Evolutionary conservation across 2,329 filamentous ascomycete genomes (phyloP).

Genomic region (Pyrenophora seminiperda): DNA sequence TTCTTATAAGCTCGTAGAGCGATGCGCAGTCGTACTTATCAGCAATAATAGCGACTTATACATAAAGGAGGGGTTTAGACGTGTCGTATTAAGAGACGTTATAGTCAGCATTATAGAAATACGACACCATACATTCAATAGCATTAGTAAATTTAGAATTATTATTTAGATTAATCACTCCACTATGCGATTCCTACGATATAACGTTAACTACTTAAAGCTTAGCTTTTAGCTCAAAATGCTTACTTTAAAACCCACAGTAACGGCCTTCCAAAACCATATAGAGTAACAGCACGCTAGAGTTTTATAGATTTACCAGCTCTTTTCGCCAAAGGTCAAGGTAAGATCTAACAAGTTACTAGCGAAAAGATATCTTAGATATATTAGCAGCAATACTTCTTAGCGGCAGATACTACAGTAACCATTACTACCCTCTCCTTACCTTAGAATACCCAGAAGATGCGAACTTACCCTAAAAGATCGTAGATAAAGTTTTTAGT

Average conservation of each 20-base stretch:
- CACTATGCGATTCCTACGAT: conserved; percentile 20
- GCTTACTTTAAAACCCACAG: conserved; percentile 20
- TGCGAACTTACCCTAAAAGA: no score
- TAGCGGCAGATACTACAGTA: no score
- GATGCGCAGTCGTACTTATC: conserved; percentile 31
- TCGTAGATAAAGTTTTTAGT: no score
- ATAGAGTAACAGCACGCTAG: conserved; percentile 26
- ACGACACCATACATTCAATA: conserved; percentile 32
- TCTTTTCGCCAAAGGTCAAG: conserved; percentile 24
- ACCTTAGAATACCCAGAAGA: no score
- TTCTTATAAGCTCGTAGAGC: conserved; percentile 24
- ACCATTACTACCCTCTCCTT: no score
- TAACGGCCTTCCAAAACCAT: conserved; percentile 30
- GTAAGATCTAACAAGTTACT: conserved; percentile 24
- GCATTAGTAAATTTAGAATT: conserved; percentile 23
- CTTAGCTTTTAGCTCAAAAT: background rate
- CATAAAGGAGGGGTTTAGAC: conserved; percentile 24
- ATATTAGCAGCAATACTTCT: no score
- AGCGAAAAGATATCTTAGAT: no score
- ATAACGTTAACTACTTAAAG: conserved; percentile 5
- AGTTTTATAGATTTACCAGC: conserved; percentile 29
- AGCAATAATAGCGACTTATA: conserved; percentile 25
- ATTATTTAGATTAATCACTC: conserved; percentile 24
- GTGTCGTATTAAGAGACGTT: conserved; percentile 15
- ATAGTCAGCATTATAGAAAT: conserved; percentile 26